Base-by-base conservation (phyloP, 2,329 filamentous ascomycete genomes). In the Pyricularia pennisetigena region DNA sequence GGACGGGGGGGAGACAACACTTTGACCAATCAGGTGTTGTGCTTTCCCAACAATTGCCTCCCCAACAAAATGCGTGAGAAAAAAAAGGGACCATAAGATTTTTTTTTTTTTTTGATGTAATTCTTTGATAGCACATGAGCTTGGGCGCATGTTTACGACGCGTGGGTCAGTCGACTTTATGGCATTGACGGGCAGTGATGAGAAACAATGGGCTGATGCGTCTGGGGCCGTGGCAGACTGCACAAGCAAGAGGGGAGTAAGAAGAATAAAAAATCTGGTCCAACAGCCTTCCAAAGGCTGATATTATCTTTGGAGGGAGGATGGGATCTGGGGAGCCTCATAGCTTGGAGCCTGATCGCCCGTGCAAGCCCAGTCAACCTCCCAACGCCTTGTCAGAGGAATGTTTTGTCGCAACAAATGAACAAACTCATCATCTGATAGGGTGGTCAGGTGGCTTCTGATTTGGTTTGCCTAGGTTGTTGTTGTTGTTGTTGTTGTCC, bases 21-120 rank as follows among this genome's bases (percentile, higher is more conserved):
- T 26, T 32, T 54, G 67, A 26, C 67, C 67, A 68, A 68, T 68
- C 61, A 64, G 16, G n/a, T 12, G n/a, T 28, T 28, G 30, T 30
- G n/a, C 68, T 67, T 35, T 64, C 68, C 68, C 68, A 69, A 69
- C 68, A 69, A 61, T 67, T 69, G 57, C 32, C 49, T 24, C 57
- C 68, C 64, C 68, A 69, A 69, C 68, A 69, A 69, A 69, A 69
- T 61, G 64, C 10, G 30, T 24, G 49, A 41, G 26, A 24, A 64
- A 35, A 12, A 14, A 32, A 32, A 7, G 3, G 20, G 2, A 57
- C 49, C 8, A 5, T 57, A 24, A 57, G 20, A 57, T 23, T 57
- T 57, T 24, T 24, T 61, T 23, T 61, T 61, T 57, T 24, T 24
- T 61, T 23, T 61, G 26, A 49, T 49, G 41, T n/a, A 49, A 4